Evolutionary conservation across 1,284 basidiomycete species (phyloP), one percentile per base, ranked within the genome.

Genomic region (Termitomyces sp.): DNA sequence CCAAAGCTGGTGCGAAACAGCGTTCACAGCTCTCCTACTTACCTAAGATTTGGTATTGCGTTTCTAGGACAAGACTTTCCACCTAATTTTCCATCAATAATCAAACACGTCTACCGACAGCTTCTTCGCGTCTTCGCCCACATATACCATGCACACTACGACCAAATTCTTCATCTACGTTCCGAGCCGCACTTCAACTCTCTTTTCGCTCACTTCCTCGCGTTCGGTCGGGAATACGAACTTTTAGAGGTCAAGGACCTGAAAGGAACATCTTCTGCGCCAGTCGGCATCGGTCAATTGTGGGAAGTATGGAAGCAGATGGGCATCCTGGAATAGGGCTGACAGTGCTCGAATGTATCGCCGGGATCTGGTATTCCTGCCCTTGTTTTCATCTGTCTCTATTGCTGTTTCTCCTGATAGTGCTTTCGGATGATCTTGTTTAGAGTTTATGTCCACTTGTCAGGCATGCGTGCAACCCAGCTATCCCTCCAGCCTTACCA

Each of bases 141-240:
- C 73, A 87, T 99, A 66, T 99, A 98, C 73, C 90, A 98, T 70
- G 89, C 93, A 3, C 96, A 99, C 69, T 99, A 95, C 70, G 77
- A 82, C 19, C 87, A 93, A 65, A 90, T 98, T 64, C 82, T 99
- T 19, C 95, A 99, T 69, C 82, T 99, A 21, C 92, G 92, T 54
- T 88, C 92, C 45, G 96, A 98, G 68, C 94, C 94, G 0, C 95
- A 98, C 72, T 94, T 98, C 75, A 98, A 98, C 73, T 93, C 90
- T n/a, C 82, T 98, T 34, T 98, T 98, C 66, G 95, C 95, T 0
- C 95, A 98, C 72, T 98, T 96, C 74, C 77, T 98, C 46, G 92
- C 94, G 0, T 98, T 98, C 65, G 90, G 92, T 39, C 85, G 90
- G 64, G 86, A 98, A 62, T 99, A 98, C 68, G 90, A 97, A 67